Evolutionary conservation across 495 filamentous ascomycete genomes (phyloP).

Genomic region (Apiosordaria backusii): DNA sequence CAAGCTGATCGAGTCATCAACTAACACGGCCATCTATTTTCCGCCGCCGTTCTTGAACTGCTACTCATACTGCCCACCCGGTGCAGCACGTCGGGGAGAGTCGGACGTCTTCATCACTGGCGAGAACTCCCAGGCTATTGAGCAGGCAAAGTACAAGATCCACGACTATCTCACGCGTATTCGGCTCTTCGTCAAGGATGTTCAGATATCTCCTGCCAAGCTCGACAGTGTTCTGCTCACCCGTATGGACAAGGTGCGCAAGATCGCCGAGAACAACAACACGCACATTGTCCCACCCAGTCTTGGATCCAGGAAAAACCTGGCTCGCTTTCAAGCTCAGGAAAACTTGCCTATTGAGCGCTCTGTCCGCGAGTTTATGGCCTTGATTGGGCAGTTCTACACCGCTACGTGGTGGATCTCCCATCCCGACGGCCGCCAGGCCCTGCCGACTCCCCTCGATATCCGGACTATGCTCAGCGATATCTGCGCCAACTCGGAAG

Average conservation of each 20-base stretch:
- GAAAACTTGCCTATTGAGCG: constrained; percentile 92
- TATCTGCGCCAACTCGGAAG: constrained; percentile 92
- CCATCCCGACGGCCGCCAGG: constrained; percentile 65
- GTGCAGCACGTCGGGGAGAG: constrained; percentile 72
- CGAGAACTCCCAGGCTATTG: constrained; percentile 72
- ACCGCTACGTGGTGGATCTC: constrained; percentile 94
- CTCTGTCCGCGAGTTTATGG: constrained; percentile 92
- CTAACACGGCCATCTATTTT: constrained; percentile 95
- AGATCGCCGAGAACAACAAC: constrained; percentile 95
- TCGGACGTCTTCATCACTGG: constrained; percentile 94
- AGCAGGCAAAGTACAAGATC: constrained; percentile 81
- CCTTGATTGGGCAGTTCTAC: constrained; percentile 91
- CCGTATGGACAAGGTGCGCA: constrained; percentile 90
- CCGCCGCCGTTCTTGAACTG: constrained; percentile 87
- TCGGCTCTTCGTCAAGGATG: constrained; percentile 88
- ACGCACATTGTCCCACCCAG: constrained; percentile 88
- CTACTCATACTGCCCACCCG: constrained; percentile 80
- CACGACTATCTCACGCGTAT: constrained; percentile 72
- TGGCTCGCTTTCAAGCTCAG: constrained; percentile 84
- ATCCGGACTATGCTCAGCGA: constrained; percentile 88
- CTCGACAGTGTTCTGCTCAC: constrained; percentile 89
- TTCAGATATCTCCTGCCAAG: constrained; percentile 78
- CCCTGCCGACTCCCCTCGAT: constrained; percentile 65
- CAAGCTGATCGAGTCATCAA: constrained; percentile 90
- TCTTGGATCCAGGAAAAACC: constrained; percentile 71